Base-by-base conservation (phyloP, 2,329 filamentous ascomycete genomes). In the Nemania bipapillata region DNA sequence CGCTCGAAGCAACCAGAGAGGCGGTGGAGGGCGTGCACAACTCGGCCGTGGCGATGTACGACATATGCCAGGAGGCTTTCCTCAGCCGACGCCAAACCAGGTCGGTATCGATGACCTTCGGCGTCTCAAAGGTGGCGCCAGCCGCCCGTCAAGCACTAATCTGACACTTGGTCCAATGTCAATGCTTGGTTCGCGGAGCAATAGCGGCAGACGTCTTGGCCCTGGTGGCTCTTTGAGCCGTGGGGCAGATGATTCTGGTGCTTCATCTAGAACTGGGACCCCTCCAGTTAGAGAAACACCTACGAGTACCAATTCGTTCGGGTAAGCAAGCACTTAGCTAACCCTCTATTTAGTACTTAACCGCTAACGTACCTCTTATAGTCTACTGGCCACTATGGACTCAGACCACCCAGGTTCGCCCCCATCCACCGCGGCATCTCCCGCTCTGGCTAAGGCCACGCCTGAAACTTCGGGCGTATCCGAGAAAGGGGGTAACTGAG, bases 81-180 rank as follows among this genome's bases (percentile, higher is more conserved):
- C 87, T 72, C 90, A 92, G 81, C 87, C 90, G 72, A 89, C 90
- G 60, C 93, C 92, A 75, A 97, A 96, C 84, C 92, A 92, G 75
- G 91, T 99, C 73, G 92, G 90, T 70, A 94, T 93, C 84, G 94
- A 97, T 75, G 96, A 99, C 79, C 87, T 99, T 68, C 91, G 93
- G 71, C 92, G 93, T 75, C 87, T 99, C 75, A 92, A 91, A 82
- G 86, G 85, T 50, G 84, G 84, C 35, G 83, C 86, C 56, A 87
- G 86, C 83, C 84, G 88, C 76, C 79, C 86, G 70, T 78, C 90
- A 79, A 86, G 89, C 86, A 81, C 90, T 81, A 86, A 89, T 81
- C 80, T 89, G 77, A 83, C 87, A 75, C 82, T 98, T 72, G 94
- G 93, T 32, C 95, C 96, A 12, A 91, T 91, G 60, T 94, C 93